These are phyloP conservation scores for Anthostomella pinea DNA, from an alignment of 2,329 filamentous ascomycete species.

Conservation along the genomic window DNA sequence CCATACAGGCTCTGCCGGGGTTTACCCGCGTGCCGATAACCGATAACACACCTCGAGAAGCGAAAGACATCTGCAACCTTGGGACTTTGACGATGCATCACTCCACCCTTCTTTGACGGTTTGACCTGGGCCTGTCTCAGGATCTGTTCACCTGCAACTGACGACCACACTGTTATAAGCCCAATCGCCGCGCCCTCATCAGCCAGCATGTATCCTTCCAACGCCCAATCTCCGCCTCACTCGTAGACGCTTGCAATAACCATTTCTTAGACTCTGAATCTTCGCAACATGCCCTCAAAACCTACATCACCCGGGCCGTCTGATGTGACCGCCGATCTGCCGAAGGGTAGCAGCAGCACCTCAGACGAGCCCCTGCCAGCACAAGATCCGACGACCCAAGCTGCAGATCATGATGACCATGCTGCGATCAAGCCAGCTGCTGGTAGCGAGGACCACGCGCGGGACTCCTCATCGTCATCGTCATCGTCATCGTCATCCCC, in stretches of 20 bases:
- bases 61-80: neutral
- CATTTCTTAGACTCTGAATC: slow-evolving; percentile 10
- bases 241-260: slow-evolving; percentile 16
- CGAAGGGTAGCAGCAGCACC: slow-evolving; percentile 15
- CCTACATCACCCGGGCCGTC: slow-evolving; percentile 17
- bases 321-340: slow-evolving; percentile 19
- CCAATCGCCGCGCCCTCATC: slow-evolving; percentile 10
- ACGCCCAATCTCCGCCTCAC: slow-evolving; percentile 15
- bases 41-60: slow-evolving; percentile 12
- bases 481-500: slow-evolving; percentile 10
- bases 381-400: slow-evolving; percentile 16
- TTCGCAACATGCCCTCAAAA: slow-evolving; percentile 18
- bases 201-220: slow-evolving; percentile 23
- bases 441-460: slow-evolving; percentile 3
- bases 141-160: slow-evolving; percentile 15
- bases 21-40: slow-evolving; percentile 17
- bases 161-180: slow-evolving; percentile 11
- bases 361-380: slow-evolving; percentile 13
- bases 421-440: slow-evolving; percentile 5
- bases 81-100: slow-evolving; percentile 18
- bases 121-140: slow-evolving; percentile 21
- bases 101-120: slow-evolving; percentile 9
- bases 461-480: slow-evolving; percentile 10
- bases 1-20: slow-evolving; percentile 6
- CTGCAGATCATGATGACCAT: slow-evolving; percentile 15